These are phyloP conservation scores for Fusarium burgessii DNA, from an alignment of 2,329 filamentous ascomycete genomes.

Conservation along the genomic window DNA sequence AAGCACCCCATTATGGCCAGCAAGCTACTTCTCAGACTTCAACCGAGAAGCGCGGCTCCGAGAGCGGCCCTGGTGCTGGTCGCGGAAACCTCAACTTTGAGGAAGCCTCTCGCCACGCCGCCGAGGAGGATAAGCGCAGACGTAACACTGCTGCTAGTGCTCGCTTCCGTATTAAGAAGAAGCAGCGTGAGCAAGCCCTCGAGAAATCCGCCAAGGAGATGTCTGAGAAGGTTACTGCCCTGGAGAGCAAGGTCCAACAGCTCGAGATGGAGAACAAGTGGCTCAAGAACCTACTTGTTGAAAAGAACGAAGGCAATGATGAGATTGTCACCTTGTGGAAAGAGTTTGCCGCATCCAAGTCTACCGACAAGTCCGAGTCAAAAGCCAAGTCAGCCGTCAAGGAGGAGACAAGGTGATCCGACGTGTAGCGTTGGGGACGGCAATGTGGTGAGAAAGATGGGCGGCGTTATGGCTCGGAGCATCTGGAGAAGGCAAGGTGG, in stretches of 20 bases:
- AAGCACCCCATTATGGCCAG: conserved; percentile 48
- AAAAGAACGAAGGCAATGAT: conserved; percentile 78
- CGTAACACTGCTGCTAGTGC: conserved; percentile 91
- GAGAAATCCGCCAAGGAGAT: conserved; percentile 87
- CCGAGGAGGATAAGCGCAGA: conserved; percentile 90
- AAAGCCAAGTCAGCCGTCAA: conserved; percentile 45
- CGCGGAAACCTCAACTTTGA: conserved; percentile 69
- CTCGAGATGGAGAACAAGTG: conserved; percentile 88
- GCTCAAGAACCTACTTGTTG: conserved; percentile 83
- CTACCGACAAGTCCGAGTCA: conserved; percentile 48
- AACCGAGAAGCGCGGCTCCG: conserved; percentile 62
- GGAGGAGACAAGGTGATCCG: conserved; percentile 41
- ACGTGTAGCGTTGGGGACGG: conserved; percentile 23
- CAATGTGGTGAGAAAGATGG: conserved; percentile 28
- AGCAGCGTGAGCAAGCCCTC: conserved; percentile 89
- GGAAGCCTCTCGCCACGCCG: conserved; percentile 77
- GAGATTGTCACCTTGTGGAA: conserved; percentile 64
- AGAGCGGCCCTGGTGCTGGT: conserved; percentile 54
- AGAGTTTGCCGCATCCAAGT: conserved; percentile 58
- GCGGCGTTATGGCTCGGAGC: conserved; percentile 44
- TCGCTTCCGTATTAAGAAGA: conserved; percentile 94
- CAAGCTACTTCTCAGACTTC: conserved; percentile 46
- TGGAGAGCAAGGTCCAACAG: conserved; percentile 80
- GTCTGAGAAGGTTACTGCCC: conserved; percentile 78
- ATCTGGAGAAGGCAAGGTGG: conserved; percentile 31